These are phyloP conservation scores for Huiozyma sinensis DNA, from an alignment of 805 yeast genomes.

Conservation along the genomic window DNA sequence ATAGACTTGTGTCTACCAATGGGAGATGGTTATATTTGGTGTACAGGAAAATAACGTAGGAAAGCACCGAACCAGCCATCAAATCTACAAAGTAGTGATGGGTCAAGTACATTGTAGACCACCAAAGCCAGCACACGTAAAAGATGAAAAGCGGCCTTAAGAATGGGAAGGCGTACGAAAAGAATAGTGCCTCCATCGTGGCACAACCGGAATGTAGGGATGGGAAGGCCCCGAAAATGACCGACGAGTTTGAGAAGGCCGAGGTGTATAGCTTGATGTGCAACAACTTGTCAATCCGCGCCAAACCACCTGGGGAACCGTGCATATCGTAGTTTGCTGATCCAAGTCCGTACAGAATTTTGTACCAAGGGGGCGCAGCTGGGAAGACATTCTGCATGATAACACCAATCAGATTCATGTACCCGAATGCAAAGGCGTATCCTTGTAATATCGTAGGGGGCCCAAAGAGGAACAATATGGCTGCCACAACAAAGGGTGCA, in stretches of 20 bases:
- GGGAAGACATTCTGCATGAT: conserved; percentile 74
- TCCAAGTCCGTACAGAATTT: conserved; percentile 67
- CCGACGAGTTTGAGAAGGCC: conserved; percentile 76
- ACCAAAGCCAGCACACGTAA: conserved; percentile 93
- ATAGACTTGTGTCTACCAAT: conserved; percentile 36
- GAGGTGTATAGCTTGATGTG: conserved; percentile 78
- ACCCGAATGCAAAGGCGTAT: conserved; percentile 89
- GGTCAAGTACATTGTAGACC: conserved; percentile 95
- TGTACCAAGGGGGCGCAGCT: conserved; percentile 97
- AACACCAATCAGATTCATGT: conserved; percentile 84
- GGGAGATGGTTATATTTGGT: conserved; percentile 66
- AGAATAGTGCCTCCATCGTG: conserved; percentile 82
- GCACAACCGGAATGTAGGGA: conserved; percentile 92
- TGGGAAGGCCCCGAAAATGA: conserved; percentile 85
- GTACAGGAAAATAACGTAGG: conserved; percentile 57
- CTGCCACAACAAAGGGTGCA: conserved; percentile 83
- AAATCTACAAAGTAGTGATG: conserved; percentile 94
- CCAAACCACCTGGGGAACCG: conserved; percentile 94
- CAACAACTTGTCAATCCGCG: conserved; percentile 68
- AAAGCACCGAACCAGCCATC: conserved; percentile 84
- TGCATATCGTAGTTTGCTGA: conserved; percentile 87
- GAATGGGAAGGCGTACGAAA: conserved; percentile 72
- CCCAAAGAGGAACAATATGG: conserved; percentile 68
- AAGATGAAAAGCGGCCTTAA: conserved; percentile 52
- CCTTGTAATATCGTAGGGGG: conserved; percentile 81